Base-by-base conservation (phyloP, 805 yeast species). In the Myxozyma nipponensis region DNA sequence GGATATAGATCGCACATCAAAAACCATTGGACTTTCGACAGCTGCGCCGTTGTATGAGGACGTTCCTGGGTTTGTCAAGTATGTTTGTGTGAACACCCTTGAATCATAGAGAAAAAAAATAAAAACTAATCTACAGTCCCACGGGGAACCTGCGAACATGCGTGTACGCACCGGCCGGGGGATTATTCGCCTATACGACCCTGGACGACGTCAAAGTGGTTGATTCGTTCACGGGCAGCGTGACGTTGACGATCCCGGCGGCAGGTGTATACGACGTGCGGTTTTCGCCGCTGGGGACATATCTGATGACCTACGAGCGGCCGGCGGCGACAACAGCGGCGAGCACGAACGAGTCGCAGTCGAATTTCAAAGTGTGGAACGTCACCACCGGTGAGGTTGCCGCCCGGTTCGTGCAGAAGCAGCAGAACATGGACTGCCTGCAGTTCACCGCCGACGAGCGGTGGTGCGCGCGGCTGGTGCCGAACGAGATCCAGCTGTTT, bases 251-350 rank as follows among this genome's bases (percentile, higher is more conserved):
- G 40, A 68, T 88, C 44, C 80, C 77, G 34, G 70, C 82, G 43
- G 64, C 72, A 28, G 95, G 88, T 56, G 86, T 83, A 17, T 81
- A 83, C 62, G 97, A 93, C 65, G 66, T 93, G 61, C 79, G 81
- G 54, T 89, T 93, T 67, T 86, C 96, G n/a, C 95, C 97, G 7
- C 74, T 78, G 42, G 98, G 96, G 15, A 79, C 81, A 41, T 90
- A 75, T 64, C 69, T 93, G 56, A 79, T 86, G 57, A 80, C 95
- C 35, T 93, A 97, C 96, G 88, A 88, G 60, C 86, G 88, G 63
- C 95, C 97, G 3, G 19, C 6, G 6, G 15, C 6, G 6, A 18
- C 6, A 6, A 78, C 83, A 61, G 73, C 79, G 61, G 81, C 78
- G 60, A 38, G 18, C 15, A 39, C 47, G 28, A 37, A 41, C 18